A percentile compares a stretch with the other conserved stretches of the same genome.
phyloP scores from a whole-genome alignment of 768 basidiomycete species.

The Amanita fuliginea region DNA sequence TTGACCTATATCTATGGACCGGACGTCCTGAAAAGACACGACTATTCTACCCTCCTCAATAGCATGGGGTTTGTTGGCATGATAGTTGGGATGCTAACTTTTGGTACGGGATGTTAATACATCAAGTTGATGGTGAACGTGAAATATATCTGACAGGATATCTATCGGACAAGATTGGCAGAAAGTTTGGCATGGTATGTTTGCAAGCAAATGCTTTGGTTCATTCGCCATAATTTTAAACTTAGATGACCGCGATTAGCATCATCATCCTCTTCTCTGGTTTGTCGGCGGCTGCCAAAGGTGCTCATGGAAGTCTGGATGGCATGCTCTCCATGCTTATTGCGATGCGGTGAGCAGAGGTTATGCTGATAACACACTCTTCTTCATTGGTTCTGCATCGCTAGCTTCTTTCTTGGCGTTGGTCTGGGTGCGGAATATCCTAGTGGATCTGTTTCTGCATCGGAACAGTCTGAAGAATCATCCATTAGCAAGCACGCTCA shows the following conservation, averaged over 20 bases:
- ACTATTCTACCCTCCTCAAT: conserved; percentile 53
- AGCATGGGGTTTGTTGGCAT: conserved; percentile 79
- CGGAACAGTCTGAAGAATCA: conserved; percentile 82
- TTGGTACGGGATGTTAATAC: conserved; percentile 31
- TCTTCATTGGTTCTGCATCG: background rate
- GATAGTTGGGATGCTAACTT: conserved; percentile 74
- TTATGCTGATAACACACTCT: background rate
- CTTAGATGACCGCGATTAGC: conserved; percentile 66
- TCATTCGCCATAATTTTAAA: background rate
- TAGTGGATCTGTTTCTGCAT: conserved; percentile 79
- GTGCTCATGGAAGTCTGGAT: conserved; percentile 56
- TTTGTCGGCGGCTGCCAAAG: conserved; percentile 74
- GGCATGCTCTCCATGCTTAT: conserved; percentile 73
- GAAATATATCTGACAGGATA: conserved; percentile 28
- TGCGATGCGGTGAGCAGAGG: conserved; percentile 51
- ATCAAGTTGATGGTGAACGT: background rate
- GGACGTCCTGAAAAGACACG: conserved; percentile 33
- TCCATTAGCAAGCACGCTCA: conserved; percentile 71
- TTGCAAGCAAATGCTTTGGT: background rate
- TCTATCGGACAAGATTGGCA: conserved; percentile 77
- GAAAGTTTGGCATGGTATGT: conserved; percentile 78
- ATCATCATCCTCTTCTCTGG: conserved; percentile 81
- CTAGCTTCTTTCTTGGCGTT: conserved; percentile 78
- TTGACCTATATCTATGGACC: conserved; percentile 61
- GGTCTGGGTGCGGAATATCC: conserved; percentile 88